Conservation (phyloP, 1,139 yeast species). For the Pichia sp. region DNA sequence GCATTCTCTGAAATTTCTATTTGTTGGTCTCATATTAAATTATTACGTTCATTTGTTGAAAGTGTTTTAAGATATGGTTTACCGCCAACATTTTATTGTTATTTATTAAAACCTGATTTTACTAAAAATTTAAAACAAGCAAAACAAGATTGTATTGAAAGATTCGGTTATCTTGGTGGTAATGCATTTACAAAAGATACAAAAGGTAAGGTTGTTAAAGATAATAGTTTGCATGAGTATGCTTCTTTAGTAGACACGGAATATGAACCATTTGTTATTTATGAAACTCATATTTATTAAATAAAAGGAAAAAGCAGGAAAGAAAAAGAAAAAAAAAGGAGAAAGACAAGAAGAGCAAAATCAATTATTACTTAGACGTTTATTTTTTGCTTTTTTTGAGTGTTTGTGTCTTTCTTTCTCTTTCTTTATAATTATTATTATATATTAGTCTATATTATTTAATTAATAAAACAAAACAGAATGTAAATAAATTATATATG, state of each 20-base stretch:
- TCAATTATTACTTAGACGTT: no score
- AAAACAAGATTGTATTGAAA: constrained; percentile 58
- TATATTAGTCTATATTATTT: no score
- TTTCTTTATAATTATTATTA: no score
- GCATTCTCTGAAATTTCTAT: constrained; percentile 81
- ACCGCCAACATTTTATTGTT: constrained; percentile 84
- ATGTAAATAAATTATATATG: no score
- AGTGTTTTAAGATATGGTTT: constrained; percentile 88
- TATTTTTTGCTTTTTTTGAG: no score
- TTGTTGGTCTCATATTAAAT: constrained; percentile 84
- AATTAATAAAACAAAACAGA: neutral
- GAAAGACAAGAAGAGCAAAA: no score
- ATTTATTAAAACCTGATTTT: constrained; percentile 42
- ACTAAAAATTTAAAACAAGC: constrained; percentile 47
- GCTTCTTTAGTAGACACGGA: constrained; percentile 90
- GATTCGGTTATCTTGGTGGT: constrained; percentile 88
- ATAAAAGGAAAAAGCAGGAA: no score
- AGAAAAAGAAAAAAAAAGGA: no score
- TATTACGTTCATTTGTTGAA: constrained; percentile 50
- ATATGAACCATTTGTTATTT: constrained; percentile 91
- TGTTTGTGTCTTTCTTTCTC: no score
- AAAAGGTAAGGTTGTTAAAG: constrained; percentile 57
- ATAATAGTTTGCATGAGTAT: constrained; percentile 61
- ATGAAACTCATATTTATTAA: constrained; percentile 40
- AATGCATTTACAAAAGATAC: constrained; percentile 66